These are phyloP conservation scores for Crithidia thermophila DNA, from an alignment of 208 protist species.

Conservation along the genomic window DNA sequence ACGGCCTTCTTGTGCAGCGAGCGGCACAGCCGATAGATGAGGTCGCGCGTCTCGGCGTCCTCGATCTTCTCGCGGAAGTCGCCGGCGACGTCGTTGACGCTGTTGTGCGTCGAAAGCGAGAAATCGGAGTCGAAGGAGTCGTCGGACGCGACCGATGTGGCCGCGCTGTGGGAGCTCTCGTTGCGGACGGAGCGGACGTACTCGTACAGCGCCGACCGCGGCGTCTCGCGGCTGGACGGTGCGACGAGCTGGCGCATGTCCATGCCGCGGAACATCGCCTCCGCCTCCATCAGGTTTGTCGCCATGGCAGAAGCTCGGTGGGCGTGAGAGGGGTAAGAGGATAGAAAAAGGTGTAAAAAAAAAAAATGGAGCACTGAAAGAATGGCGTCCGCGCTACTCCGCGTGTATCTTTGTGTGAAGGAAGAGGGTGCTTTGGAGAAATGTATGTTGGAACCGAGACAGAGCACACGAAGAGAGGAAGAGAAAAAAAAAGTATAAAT, in stretches of 20 bases:
- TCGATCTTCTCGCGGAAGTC: constrained; percentile 18
- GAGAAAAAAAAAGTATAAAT: constrained; percentile 4
- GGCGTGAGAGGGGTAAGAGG: no score
- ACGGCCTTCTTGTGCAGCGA: constrained; percentile 74
- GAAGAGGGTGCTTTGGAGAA: no score
- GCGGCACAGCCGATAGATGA: constrained; percentile 76
- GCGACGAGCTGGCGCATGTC: constrained; percentile 36
- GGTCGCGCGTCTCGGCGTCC: constrained; percentile 49
- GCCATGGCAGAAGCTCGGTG: not conserved
- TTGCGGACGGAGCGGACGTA: constrained; percentile 39
- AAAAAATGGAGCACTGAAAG: no score
- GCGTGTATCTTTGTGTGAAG: no score
- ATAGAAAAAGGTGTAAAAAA: no score
- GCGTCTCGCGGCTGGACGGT: constrained; percentile 14
- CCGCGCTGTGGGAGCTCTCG: constrained; percentile 7
- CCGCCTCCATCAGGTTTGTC: not conserved
- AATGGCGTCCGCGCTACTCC: no score
- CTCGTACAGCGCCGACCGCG: constrained; percentile 47
- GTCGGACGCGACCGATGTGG: constrained; percentile 48
- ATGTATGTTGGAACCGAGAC: no score
- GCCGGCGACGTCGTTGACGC: constrained; percentile 25
- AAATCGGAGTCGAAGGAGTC: constrained; percentile 69
- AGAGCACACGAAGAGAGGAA: no score
- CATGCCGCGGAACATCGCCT: constrained; percentile 13
- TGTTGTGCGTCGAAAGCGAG: constrained; percentile 31